Conservation (phyloP, 2,329 filamentous ascomycete species). For the Teratosphaeria destructans region DNA sequence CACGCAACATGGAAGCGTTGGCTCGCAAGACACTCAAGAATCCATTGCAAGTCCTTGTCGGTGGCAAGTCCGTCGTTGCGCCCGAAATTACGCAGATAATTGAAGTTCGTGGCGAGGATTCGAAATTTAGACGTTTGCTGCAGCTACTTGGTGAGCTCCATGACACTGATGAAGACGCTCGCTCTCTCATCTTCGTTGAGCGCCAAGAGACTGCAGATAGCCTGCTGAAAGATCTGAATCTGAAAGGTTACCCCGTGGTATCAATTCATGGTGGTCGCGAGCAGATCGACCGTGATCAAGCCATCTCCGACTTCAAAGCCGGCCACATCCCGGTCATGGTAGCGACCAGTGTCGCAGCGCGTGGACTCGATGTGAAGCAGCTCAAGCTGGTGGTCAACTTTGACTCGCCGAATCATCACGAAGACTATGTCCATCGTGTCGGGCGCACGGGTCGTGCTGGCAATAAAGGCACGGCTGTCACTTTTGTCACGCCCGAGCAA, state of each 20-base stretch:
- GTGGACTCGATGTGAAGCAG: constrained; percentile 91
- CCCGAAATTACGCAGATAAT: constrained; percentile 81
- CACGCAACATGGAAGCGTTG: constrained; percentile 79
- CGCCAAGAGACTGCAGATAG: constrained; percentile 27
- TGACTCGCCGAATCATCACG: constrained; percentile 84
- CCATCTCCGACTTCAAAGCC: constrained; percentile 86
- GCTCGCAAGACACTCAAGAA: constrained; percentile 79
- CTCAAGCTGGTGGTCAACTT: constrained; percentile 94
- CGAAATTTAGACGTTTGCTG: constrained; percentile 74
- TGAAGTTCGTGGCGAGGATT: constrained; percentile 70
- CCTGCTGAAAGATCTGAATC: constrained; percentile 61
- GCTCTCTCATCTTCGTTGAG: constrained; percentile 57
- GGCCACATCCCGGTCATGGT: constrained; percentile 83
- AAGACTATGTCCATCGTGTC: constrained; percentile 87
- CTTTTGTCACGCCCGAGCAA: constrained; percentile 84
- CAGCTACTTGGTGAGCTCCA: constrained; percentile 83
- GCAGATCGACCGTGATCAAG: constrained; percentile 84
- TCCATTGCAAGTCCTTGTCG: constrained; percentile 85
- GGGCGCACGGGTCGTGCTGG: constrained; percentile 90
- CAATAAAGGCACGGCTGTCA: constrained; percentile 88
- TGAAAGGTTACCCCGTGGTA: constrained; percentile 81
- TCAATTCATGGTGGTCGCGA: constrained; percentile 92
- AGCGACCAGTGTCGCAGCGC: constrained; percentile 88
- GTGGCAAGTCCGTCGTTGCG: constrained; percentile 62
- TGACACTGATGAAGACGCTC: constrained; percentile 76